Evolutionary conservation across 768 basidiomycete species (phyloP).

Genomic region (Rhodotorula diobovata): DNA sequence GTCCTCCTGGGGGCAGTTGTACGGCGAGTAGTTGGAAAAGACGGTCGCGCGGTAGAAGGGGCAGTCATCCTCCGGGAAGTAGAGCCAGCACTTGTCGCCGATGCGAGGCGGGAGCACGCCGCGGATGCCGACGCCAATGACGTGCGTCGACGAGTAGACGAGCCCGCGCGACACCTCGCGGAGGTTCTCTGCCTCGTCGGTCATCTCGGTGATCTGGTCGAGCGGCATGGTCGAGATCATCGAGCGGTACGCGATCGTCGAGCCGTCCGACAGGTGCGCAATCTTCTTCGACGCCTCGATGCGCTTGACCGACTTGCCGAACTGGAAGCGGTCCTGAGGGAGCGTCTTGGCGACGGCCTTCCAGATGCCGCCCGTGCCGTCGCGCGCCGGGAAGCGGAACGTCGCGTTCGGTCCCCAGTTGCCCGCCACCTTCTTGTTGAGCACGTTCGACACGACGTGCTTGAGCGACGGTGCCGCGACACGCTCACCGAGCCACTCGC

Average conservation of each 20-base stretch:
- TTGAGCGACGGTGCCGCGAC: slow-evolving; percentile 49
- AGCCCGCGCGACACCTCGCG: slow-evolving; percentile 41
- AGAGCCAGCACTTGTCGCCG: slow-evolving; percentile 49
- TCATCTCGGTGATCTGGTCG: slow-evolving; percentile 44
- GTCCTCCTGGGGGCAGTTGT: slow-evolving; percentile 45
- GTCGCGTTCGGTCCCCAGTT: slow-evolving; percentile 50
- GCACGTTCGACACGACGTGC: slow-evolving; percentile 47
- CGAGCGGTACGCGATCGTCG: slow-evolving; percentile 44
- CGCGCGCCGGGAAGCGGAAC: slow-evolving; percentile 49
- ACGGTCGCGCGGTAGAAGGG: slow-evolving; percentile 51
- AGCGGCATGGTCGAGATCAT: slow-evolving; percentile 48
- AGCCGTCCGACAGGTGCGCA: slow-evolving; percentile 46
- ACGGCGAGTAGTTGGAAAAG: slow-evolving; percentile 50
- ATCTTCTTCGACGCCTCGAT: slow-evolving; percentile 45
- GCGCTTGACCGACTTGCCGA: slow-evolving; percentile 41
- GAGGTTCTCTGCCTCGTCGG: slow-evolving; percentile 43
- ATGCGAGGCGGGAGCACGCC: slow-evolving; percentile 47
- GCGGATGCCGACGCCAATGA: slow-evolving; percentile 49
- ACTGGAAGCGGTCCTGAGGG: slow-evolving; percentile 44
- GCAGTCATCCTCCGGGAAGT: slow-evolving; percentile 49
- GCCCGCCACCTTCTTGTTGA: slow-evolving; percentile 47
- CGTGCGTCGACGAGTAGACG: slow-evolving; percentile 48
- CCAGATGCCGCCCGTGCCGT: slow-evolving; percentile 51
- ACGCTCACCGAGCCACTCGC: slow-evolving; percentile 51
- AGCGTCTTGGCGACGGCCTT: slow-evolving; percentile 47